A percentile compares a stretch with the other conserved stretches of the same genome.
These are phyloP conservation scores for Cladophialophora bantiana DNA, from an alignment of 2,329 filamentous ascomycete species.

Conservation along the genomic window DNA sequence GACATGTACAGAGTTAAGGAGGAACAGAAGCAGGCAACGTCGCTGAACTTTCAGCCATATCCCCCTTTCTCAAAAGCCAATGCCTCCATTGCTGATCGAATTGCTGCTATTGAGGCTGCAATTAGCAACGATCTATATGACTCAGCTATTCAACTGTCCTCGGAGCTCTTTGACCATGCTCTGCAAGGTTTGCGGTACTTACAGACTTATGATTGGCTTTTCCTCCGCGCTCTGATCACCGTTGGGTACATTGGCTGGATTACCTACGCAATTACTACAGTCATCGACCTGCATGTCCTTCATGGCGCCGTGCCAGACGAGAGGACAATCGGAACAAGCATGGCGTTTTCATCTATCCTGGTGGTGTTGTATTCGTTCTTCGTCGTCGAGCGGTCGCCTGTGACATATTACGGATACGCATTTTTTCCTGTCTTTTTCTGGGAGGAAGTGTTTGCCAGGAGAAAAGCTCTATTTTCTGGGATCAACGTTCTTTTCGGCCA, in stretches of 20 bases:
- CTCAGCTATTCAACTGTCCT: slow-evolving; percentile 79
- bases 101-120: slow-evolving; percentile 70
- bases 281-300: slow-evolving; percentile 86
- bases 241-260: slow-evolving; percentile 95
- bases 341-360: slow-evolving; percentile 78
- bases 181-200: slow-evolving; percentile 88
- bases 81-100: slow-evolving; percentile 69
- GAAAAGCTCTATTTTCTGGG: slow-evolving; percentile 72
- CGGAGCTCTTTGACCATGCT: slow-evolving; percentile 75
- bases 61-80: slow-evolving; percentile 69
- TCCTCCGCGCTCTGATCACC: slow-evolving; percentile 86
- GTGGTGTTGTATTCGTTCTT: slow-evolving; percentile 79
- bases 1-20: slow-evolving; percentile 98
- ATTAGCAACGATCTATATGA: slow-evolving; percentile 73
- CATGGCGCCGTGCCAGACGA: slow-evolving; percentile 71
- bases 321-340: slow-evolving; percentile 64
- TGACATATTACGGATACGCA: slow-evolving; percentile 88
- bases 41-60: slow-evolving; percentile 81
- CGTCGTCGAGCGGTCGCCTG: slow-evolving; percentile 76
- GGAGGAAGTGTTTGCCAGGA: slow-evolving; percentile 88
- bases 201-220: slow-evolving; percentile 98
- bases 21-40: slow-evolving; percentile 75
- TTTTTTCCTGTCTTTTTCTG: slow-evolving; percentile 94
- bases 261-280: slow-evolving; percentile 85
- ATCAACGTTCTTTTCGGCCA: slow-evolving; percentile 72